Evolutionary conservation across 2,329 filamentous ascomycete genomes (phyloP), one percentile per base, ranked within the genome.

Genomic region (Didymellaceae sp.): DNA sequence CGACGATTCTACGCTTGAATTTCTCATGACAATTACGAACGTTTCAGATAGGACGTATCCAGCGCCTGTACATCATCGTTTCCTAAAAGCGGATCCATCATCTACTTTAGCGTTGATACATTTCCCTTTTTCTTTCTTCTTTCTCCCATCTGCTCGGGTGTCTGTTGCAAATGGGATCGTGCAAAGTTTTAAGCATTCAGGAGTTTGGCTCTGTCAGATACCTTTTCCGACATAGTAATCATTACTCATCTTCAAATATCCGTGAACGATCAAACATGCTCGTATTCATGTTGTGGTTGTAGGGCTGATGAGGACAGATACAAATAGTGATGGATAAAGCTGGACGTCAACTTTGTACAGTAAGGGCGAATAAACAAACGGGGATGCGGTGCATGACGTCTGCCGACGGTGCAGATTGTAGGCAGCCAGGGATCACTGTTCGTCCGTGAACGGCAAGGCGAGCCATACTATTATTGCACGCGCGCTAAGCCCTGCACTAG

Each of bases 31-130:
- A 52, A 56, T 52, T 16, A 58, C 55, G 55, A 58, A 61, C 48
- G 58, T 55, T 51, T 58, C 54, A 70, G 66, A 70, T 66, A 70
- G 67, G 42, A 54, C 54, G 49, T 45, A 47, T 26, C 38, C 55
- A 43, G 49, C 54, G 52, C 41, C 52, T 51, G 56, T 65, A 60
- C 58, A 64, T 61, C 52, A 54, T 56, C 49, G 58, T 59, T 58
- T 61, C 49, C 55, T 58, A 66, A 68, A 71, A 70, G 58, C 53
- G 52, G 43, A 40, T 58, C 14, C 44, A 40, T 52, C 45, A 55
- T 61, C 53, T 59, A 51, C 40, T 55, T 57, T 59, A 64, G 60
- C 61, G 62, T 52, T 52, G 55, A 55, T 40, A 60, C 46, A 28
- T 57, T 43, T 59, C 55, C 52, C 46, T 42, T 52, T 57, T 57